Percentiles rank a stretch among this genome's conserved stretches.
Evolutionary conservation across 768 basidiomycete species (phyloP).

Genomic region (Brasilioporus rufonigricans): DNA sequence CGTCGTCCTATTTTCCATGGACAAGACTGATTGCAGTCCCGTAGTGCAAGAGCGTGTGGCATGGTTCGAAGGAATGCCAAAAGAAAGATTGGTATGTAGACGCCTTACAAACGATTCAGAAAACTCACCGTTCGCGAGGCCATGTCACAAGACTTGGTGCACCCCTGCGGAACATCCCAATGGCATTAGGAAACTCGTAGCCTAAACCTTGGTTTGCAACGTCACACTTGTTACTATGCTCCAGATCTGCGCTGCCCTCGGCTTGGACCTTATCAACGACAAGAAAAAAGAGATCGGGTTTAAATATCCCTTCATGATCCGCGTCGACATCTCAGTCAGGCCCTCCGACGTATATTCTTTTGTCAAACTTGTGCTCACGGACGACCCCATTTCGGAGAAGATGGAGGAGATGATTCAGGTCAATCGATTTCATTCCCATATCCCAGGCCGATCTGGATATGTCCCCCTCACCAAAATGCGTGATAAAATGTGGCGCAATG

Average conservation of each 20-base stretch:
- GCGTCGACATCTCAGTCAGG: slow-evolving; percentile 15
- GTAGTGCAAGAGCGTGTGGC: slow-evolving; percentile 21
- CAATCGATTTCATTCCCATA: slow-evolving; percentile 7
- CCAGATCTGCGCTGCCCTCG: slow-evolving; percentile 11
- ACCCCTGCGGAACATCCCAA: slow-evolving; percentile 14
- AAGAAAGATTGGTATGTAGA: slow-evolving; percentile 16
- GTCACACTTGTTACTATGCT: slow-evolving; percentile 3
- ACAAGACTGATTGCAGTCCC: neutral
- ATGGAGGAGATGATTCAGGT: slow-evolving; percentile 15
- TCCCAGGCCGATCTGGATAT: slow-evolving; percentile 3
- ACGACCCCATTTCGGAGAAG: slow-evolving; percentile 1
- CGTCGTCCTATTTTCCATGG: too few relatives aligned
- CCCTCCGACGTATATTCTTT: slow-evolving; percentile 5
- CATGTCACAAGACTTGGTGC: too few relatives aligned
- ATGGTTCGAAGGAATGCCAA: too few relatives aligned
- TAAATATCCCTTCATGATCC: slow-evolving; percentile 18
- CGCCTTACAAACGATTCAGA: too few relatives aligned
- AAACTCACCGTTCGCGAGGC: slow-evolving; percentile 2
- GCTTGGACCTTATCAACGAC: too few relatives aligned
- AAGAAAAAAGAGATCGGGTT: too few relatives aligned
- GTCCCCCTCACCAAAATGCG: slow-evolving; percentile 8
- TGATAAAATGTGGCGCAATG: slow-evolving; percentile 7
- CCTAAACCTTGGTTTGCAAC: slow-evolving; percentile 9
- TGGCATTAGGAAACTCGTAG: slow-evolving; percentile 12
- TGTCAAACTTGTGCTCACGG: slow-evolving; percentile 8